Percentiles rank a stretch among this genome's conserved stretches.
Evolutionary conservation across 2,329 filamentous ascomycete genomes (phyloP).

Genomic region (Ambrosiella xylebori): DNA sequence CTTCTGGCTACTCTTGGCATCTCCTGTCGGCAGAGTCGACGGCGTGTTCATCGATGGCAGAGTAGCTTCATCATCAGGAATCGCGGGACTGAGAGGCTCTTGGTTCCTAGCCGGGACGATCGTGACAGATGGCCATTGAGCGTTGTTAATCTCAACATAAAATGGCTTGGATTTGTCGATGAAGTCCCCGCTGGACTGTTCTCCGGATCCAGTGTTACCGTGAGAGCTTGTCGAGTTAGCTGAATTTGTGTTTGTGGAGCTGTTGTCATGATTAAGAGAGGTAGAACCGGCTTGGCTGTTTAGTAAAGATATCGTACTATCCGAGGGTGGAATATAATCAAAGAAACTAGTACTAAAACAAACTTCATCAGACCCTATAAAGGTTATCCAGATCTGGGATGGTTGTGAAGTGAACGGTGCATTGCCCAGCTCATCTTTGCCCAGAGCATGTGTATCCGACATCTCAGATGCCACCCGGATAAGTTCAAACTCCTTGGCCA

Average conservation of each 20-base stretch:
- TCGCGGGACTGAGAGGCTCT: constrained; percentile 1
- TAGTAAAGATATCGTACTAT: constrained; percentile 13
- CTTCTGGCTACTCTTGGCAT: constrained; percentile 8
- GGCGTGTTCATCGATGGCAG: constrained; percentile 16
- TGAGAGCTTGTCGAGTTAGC: constrained; percentile 10
- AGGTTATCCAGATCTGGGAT: constrained; percentile 64
- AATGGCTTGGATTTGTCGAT: constrained; percentile 59
- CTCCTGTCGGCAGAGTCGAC: background rate
- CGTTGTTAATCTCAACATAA: constrained; percentile 62
- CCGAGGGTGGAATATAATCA: constrained; percentile 19
- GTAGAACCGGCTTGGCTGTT: constrained; percentile 17
- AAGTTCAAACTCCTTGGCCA: constrained; percentile 79
- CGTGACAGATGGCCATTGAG: constrained; percentile 61
- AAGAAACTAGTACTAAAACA: constrained; percentile 59
- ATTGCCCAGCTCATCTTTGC: constrained; percentile 61
- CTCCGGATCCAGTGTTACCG: background rate
- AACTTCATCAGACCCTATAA: constrained; percentile 61
- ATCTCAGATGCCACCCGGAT: constrained; percentile 60
- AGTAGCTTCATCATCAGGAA: constrained; percentile 2
- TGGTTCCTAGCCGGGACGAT: constrained; percentile 36
- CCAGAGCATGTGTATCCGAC: constrained; percentile 55
- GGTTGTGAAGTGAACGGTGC: constrained; percentile 54
- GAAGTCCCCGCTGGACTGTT: constrained; percentile 22
- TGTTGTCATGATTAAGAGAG: constrained; percentile 17
- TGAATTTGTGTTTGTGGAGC: constrained; percentile 11